A percentile compares a stretch with the other conserved stretches of the same genome.
These are phyloP conservation scores for Neonectria punicea DNA, from an alignment of 2,329 filamentous ascomycete species.

Conservation along the genomic window DNA sequence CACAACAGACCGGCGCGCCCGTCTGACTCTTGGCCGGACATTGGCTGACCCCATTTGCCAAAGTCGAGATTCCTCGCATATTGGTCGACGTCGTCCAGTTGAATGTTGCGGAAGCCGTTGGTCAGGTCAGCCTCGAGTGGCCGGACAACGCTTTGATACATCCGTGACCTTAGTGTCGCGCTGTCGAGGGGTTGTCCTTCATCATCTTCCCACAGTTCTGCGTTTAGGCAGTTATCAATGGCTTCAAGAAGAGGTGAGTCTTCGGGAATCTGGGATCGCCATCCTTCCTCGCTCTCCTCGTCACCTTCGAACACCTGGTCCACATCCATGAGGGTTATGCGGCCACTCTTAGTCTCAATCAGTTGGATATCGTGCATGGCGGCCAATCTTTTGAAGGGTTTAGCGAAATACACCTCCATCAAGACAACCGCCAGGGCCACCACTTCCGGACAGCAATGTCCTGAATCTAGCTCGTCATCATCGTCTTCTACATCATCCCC, in stretches of 20 bases:
- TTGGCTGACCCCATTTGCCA: no score
- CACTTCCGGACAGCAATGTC: conserved; percentile 1
- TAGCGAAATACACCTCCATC: conserved; percentile 22
- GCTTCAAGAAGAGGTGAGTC: neutral
- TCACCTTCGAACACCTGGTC: conserved; percentile 15
- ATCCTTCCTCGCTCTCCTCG: conserved; percentile 12
- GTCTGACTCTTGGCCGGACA: no score
- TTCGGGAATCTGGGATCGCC: conserved; percentile 12
- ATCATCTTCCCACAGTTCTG: conserved; percentile 16
- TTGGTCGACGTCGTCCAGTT: no score
- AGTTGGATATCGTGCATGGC: conserved; percentile 3
- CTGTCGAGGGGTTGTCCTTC: neutral
- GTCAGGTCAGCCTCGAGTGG: neutral
- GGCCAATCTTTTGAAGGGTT: conserved; percentile 3
- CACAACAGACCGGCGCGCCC: no score
- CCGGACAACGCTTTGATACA: neutral
- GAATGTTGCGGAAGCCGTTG: neutral
- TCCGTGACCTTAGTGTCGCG: neutral
- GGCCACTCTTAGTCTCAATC: neutral
- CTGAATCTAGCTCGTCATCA: neutral
- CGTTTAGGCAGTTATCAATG: conserved; percentile 20
- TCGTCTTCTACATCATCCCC: neutral
- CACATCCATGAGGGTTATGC: neutral
- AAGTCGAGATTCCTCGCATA: no score
- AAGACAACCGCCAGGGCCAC: conserved; percentile 16